Evolutionary conservation across 371 early-diverging fungal genomes (phyloP), one percentile per base, ranked within the genome.

Genomic region (Mucor lusitanicus): DNA sequence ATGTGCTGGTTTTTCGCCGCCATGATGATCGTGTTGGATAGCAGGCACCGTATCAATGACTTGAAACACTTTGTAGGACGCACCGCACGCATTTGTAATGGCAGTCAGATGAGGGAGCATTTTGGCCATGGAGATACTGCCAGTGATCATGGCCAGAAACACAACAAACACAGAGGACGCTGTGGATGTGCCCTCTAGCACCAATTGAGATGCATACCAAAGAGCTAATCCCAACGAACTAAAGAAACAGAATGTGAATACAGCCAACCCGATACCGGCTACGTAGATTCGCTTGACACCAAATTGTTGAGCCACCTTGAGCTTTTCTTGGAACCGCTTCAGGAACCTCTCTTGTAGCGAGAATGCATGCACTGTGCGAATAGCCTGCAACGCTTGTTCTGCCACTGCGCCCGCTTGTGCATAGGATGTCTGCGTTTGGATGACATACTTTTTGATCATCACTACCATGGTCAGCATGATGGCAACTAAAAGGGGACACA

Each of bases 311-410:
- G 92, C 93, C 27, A 76, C 72, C 8, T 69, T 73, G 5, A 91
- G 69, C 64, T 87, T 73, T 0, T 39, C 57, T 35, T 77, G 73
- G 77, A 93, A 98, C 25, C 85, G 77, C 4, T 75, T 64, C 11
- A 83, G 64, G 68, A 92, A 88, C 12, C 91, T 87, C 27, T 83
- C 71, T 74, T 95, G 92, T 13, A 88, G 87, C 59, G 88, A 90
- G 78, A 96, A 96, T 0, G 96, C 84, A 50, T 86, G 87, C 25
- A 96, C 91, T 4, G 97, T 97, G 56, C 96, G 89, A 59, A 97
- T 92, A 30, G 89, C 84, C 4, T 91, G 75, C 54, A 98, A 81
- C 0, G 88, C 93, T 71, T 98, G 82, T 56, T 81, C 79, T n/a
- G 74, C 82, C n/a, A 81, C 69, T 1, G 79, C 66, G 17, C 79